Evolutionary conservation across 306 rosid genomes (phyloP), one percentile per base, ranked within the genome.

Genomic region (Ochetophila trinervis): DNA sequence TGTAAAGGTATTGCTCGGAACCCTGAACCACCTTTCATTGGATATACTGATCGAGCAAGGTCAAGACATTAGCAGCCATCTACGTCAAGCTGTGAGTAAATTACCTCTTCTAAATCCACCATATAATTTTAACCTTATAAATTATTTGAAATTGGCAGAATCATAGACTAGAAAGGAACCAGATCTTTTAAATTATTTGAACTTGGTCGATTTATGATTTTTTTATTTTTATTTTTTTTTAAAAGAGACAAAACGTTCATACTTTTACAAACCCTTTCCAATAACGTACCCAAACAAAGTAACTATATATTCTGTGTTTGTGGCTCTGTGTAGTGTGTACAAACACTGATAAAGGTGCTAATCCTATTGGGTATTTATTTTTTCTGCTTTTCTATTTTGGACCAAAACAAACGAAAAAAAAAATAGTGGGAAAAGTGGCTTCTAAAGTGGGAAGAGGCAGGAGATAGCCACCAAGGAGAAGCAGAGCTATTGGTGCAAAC

Each of bases 351-450:
- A 50, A 6, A 4, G 11, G 11, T 16, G 54, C 8, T 15, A 50
- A 16, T 4, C 11, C 21, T 50, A 4, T 64, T 55, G 0, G 32
- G 34, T 54, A 4, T 21, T 3, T 66, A n/a, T n/a, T n/a, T n/a
- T n/a, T n/a, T 36, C 30, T 15, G 12, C 1, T 9, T 9, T 6
- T 55, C 59, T 63, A 23, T 62, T 37, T 34, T 42, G 2, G 32
- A 27, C 32, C 32, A 4, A 27, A 7, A 10, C 27, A 19, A 49
- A 53, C 57, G 16, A 16, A 10, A 1, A 4, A 17, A 50, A 16
- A 16, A 16, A 16, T 51, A 94, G 96, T 94, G 97, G 99, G 72
- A 74, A 68, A 83, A 86, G 60, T 94, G 96, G 97, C 74, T 94
- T 42, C 57, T 81, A 48, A 83, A 78, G 69, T 90, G 99, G 96